phyloP scores from a whole-genome alignment of 495 filamentous ascomycete species.

The Eremomyces bilateralis region DNA sequence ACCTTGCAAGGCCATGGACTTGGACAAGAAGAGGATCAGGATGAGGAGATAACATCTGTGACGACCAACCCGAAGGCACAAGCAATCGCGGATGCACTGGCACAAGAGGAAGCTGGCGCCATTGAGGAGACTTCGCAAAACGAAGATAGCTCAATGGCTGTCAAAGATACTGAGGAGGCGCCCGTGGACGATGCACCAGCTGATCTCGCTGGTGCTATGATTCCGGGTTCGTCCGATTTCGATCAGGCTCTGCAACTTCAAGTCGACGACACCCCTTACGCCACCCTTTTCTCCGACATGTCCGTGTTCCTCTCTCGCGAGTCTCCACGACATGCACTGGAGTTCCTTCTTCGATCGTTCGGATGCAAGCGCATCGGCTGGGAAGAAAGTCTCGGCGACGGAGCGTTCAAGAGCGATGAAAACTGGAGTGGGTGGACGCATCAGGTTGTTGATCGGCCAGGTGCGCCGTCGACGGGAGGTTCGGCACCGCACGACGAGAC shows the following conservation, averaged over 20 bases:
- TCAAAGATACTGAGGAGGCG: constrained; percentile 21
- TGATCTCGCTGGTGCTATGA: no score
- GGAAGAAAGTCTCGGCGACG: constrained; percentile 74
- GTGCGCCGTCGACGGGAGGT: constrained; percentile 29
- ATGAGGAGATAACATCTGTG: constrained; percentile 17
- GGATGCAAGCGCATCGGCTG: constrained; percentile 93
- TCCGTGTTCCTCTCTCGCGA: constrained; percentile 89
- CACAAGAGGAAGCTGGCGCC: not conserved
- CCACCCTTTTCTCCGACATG: constrained; percentile 60
- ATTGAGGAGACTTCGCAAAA: constrained; percentile 6
- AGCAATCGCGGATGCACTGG: constrained; percentile 18
- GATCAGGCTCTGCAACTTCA: constrained; percentile 72
- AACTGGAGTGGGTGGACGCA: constrained; percentile 76
- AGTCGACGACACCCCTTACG: constrained; percentile 28
- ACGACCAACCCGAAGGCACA: constrained; percentile 10
- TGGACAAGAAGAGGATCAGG: constrained; percentile 20
- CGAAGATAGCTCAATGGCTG: constrained; percentile 5
- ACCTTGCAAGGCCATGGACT: constrained; percentile 54
- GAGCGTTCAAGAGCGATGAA: constrained; percentile 78
- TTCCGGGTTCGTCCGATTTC: constrained; percentile 52
- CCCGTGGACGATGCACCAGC: constrained; percentile 24
- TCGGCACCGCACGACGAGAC: constrained; percentile 16
- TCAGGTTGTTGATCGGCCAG: constrained; percentile 80
- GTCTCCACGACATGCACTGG: constrained; percentile 70
- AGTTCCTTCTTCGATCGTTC: constrained; percentile 85